phyloP scores from a whole-genome alignment of 768 basidiomycete genomes.

The Naematelia aurantialba region DNA sequence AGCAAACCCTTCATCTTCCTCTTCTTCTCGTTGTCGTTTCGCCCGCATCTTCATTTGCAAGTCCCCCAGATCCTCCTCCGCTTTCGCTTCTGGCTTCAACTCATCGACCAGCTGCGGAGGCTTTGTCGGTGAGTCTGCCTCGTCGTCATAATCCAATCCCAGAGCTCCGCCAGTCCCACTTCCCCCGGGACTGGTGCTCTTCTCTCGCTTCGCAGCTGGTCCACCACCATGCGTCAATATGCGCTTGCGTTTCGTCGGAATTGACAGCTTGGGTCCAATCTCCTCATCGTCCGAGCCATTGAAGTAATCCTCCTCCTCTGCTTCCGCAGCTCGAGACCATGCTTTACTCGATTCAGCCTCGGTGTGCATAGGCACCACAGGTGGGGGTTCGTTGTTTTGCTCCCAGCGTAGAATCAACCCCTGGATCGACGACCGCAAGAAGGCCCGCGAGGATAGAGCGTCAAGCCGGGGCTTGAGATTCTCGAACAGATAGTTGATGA shows the following conservation, averaged over 20 bases:
- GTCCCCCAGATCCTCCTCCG: slow-evolving; percentile 47
- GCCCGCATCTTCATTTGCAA: slow-evolving; percentile 59
- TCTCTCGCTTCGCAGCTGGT: slow-evolving; percentile 5
- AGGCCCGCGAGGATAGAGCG: slow-evolving; percentile 64
- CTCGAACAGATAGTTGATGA: slow-evolving; percentile 79
- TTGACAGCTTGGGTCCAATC: slow-evolving; percentile 26
- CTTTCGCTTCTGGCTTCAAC: slow-evolving; percentile 38
- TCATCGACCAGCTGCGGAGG: slow-evolving; percentile 9
- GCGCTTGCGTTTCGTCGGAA: slow-evolving; percentile 42
- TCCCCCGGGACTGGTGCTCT: not conserved
- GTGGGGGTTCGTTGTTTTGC: slow-evolving; percentile 72
- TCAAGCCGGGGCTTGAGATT: slow-evolving; percentile 66
- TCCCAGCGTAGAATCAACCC: slow-evolving; percentile 60
- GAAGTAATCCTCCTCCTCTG: slow-evolving; percentile 91
- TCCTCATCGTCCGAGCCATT: slow-evolving; percentile 74
- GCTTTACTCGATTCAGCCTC: slow-evolving; percentile 29
- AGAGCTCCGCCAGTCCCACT: slow-evolving; percentile 13
- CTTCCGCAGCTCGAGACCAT: slow-evolving; percentile 60
- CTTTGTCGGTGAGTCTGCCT: slow-evolving; percentile 37
- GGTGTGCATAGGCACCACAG: slow-evolving; percentile 12
- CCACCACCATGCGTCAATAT: slow-evolving; percentile 50
- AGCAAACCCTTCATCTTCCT: slow-evolving; percentile 60
- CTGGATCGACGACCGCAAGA: slow-evolving; percentile 55
- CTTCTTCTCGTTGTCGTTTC: slow-evolving; percentile 65
- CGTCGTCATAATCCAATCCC: slow-evolving; percentile 48